Percentiles rank a stretch among this genome's conserved stretches.
Evolutionary conservation across 2,329 filamentous ascomycete species (phyloP).

Genomic region (Daldinia eschscholtzii): DNA sequence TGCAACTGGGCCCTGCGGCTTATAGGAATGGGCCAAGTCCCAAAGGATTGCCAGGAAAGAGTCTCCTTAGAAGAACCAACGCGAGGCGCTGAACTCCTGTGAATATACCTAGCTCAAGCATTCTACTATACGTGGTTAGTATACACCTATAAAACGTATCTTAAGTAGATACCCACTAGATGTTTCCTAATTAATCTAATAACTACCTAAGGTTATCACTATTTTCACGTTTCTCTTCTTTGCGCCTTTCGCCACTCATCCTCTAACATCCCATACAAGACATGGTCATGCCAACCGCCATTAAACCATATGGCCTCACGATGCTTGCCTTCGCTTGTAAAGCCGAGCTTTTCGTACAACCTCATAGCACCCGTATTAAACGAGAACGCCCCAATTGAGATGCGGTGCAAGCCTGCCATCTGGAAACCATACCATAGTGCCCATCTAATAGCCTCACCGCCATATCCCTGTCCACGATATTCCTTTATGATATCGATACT

Average conservation of each 20-base stretch:
- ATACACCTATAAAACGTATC: too few species aligned
- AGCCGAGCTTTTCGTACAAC: slow-evolving; percentile 54
- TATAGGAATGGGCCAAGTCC: too few species aligned
- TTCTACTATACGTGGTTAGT: too few species aligned
- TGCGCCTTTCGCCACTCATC: slow-evolving; percentile 48
- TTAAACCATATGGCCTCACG: slow-evolving; percentile 54
- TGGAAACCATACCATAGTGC: slow-evolving; percentile 52
- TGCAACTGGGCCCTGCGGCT: too few species aligned
- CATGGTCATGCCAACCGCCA: slow-evolving; percentile 53
- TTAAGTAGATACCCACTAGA: too few species aligned
- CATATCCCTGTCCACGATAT: slow-evolving; percentile 54
- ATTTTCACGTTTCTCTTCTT: not conserved
- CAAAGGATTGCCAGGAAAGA: too few species aligned
- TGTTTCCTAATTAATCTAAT: too few species aligned
- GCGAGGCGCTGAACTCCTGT: too few species aligned
- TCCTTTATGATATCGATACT: slow-evolving; percentile 50
- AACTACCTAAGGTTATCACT: too few species aligned
- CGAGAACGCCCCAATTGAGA: slow-evolving; percentile 52
- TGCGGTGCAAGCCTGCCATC: slow-evolving; percentile 54
- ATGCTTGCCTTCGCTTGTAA: slow-evolving; percentile 52
- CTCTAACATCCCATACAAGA: slow-evolving; percentile 54
- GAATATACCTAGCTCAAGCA: too few species aligned
- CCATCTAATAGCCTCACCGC: slow-evolving; percentile 56
- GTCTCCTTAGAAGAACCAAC: too few species aligned
- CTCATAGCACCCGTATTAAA: slow-evolving; percentile 52